phyloP scores from a whole-genome alignment of 179 eudicot species.

The Silene coronaria region DNA sequence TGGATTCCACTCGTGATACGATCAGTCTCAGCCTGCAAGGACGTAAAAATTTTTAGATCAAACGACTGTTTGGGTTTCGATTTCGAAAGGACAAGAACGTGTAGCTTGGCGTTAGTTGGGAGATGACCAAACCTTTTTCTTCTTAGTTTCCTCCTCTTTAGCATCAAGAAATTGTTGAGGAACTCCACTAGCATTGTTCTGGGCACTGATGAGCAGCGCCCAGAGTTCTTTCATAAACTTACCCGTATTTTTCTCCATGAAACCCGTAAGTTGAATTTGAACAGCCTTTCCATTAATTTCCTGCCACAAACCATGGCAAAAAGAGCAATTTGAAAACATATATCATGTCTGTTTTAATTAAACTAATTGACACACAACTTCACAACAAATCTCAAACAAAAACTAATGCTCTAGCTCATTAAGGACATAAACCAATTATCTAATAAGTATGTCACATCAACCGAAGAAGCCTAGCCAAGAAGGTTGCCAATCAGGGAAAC shows the following conservation, averaged over 20 bases:
- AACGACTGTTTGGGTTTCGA: background rate
- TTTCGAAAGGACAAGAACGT: background rate
- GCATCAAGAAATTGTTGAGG: slow-evolving; percentile 98
- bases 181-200: slow-evolving; percentile 87
- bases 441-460: too few relatives aligned
- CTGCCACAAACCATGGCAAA: slow-evolving; percentile 35
- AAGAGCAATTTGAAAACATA: background rate
- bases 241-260: slow-evolving; percentile 97
- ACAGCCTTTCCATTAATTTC: slow-evolving; percentile 80
- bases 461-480: too few relatives aligned
- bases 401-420: too few relatives aligned
- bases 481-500: too few relatives aligned
- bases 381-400: too few relatives aligned
- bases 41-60: background rate
- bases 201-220: slow-evolving; percentile 90
- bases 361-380: too few relatives aligned
- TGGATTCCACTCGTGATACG: slow-evolving; percentile 70
- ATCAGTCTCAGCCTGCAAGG: slow-evolving; percentile 55
- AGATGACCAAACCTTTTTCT: slow-evolving; percentile 55
- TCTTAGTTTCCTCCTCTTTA: slow-evolving; percentile 91
- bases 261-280: slow-evolving; percentile 87
- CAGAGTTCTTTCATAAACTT: slow-evolving; percentile 99
- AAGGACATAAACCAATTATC: too few relatives aligned
- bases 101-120: background rate
- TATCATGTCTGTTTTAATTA: too few relatives aligned